A percentile compares a stretch with the other conserved stretches of the same genome.
Evolutionary conservation across 768 basidiomycete species (phyloP).

Genomic region (Phanerochaete sordida): DNA sequence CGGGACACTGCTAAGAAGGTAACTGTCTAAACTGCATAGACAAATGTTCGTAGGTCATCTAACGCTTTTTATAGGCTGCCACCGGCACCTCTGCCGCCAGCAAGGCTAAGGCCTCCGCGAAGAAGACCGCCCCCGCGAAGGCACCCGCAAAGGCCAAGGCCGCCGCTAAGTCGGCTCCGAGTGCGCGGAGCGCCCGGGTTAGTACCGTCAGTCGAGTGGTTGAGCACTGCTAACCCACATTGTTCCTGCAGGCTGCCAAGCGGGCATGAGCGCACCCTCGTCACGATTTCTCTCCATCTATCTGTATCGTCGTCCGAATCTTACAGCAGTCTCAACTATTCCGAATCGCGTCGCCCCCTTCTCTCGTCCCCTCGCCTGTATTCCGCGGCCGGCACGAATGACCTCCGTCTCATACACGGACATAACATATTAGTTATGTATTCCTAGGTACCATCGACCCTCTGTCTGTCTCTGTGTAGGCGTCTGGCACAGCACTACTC

Average conservation of each 20-base stretch:
- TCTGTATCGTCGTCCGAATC: background rate
- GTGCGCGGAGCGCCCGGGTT: conserved; percentile 11
- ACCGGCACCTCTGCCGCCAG: conserved; percentile 44
- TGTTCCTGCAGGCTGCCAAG: conserved; percentile 8
- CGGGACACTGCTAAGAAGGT: conserved; percentile 67
- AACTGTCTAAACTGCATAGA: background rate
- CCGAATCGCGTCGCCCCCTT: conserved; percentile 1
- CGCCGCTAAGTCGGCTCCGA: conserved; percentile 8
- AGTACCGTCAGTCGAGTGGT: background rate
- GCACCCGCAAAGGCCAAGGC: background rate
- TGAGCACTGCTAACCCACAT: background rate
- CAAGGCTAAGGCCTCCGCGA: conserved; percentile 24
- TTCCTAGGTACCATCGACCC: background rate
- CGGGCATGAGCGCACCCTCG: conserved; percentile 9
- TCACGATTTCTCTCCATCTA: background rate
- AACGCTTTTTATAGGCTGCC: conserved; percentile 37
- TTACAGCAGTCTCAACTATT: conserved; percentile 8
- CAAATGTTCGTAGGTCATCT: background rate
- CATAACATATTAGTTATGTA: conserved; percentile 2
- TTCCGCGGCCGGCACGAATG: background rate
- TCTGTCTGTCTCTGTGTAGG: conserved; percentile 3
- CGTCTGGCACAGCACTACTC: conserved; percentile 1
- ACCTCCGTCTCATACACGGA: no score
- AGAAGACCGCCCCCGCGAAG: conserved; percentile 14
- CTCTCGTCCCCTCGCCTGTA: conserved; percentile 2